These are phyloP conservation scores for Fomes fomentarius DNA, from an alignment of 1,284 basidiomycete genomes.

Conservation along the genomic window DNA sequence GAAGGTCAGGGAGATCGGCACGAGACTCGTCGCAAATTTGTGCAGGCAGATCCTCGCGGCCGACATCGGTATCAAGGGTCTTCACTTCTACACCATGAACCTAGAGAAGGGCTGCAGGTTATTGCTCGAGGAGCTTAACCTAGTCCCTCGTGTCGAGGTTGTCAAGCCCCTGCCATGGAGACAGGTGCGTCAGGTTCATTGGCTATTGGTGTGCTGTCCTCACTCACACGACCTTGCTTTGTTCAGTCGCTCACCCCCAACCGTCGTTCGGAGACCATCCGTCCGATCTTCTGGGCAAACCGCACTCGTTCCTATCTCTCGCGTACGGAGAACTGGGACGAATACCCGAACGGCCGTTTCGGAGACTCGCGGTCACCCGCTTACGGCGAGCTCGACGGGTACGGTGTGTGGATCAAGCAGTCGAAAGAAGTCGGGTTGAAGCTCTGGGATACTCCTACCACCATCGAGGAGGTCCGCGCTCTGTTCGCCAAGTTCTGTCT, in stretches of 20 bases:
- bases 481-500: constrained; percentile 87
- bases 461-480: constrained; percentile 63
- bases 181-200: constrained; percentile 57
- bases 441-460: constrained; percentile 87
- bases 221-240: constrained; percentile 18
- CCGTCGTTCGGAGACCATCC: constrained; percentile 85
- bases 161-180: constrained; percentile 93
- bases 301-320: constrained; percentile 90
- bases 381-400: constrained; percentile 97
- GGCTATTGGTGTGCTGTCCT: background rate
- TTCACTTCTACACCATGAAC: constrained; percentile 99
- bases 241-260: constrained; percentile 84
- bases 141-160: constrained; percentile 85
- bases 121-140: constrained; percentile 86
- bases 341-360: constrained; percentile 98
- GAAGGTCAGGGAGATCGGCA: constrained; percentile 88
- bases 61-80: constrained; percentile 79
- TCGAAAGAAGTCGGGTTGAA: constrained; percentile 82
- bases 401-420: constrained; percentile 86
- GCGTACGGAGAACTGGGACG: constrained; percentile 97
- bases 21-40: constrained; percentile 87
- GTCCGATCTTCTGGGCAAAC: constrained; percentile 97
- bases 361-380: constrained; percentile 97
- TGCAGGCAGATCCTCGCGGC: constrained; percentile 81
- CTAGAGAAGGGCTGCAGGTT: constrained; percentile 94